Conservation (phyloP, 345 rosid species). For the Iberis pinnata region DNA sequence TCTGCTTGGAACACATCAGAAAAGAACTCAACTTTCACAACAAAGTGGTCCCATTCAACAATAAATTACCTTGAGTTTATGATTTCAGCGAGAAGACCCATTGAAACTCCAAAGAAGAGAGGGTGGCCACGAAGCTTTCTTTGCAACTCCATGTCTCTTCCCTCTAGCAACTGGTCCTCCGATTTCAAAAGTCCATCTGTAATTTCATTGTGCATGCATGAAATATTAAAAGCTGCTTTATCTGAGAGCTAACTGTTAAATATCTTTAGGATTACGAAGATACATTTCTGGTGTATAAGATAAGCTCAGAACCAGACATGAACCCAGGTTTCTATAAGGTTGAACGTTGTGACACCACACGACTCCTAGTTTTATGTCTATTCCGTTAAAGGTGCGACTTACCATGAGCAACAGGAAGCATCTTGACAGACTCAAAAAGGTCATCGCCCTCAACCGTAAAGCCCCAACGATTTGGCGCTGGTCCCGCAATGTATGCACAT, state of each 20-base stretch:
- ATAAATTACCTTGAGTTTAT: slow-evolving; percentile 82
- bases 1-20: too few relatives aligned
- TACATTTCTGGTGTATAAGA: slow-evolving; percentile 3
- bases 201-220: slow-evolving; percentile 27
- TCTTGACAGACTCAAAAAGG: slow-evolving; percentile 53
- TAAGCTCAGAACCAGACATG: slow-evolving; percentile 15
- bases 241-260: slow-evolving; percentile 4
- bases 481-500: slow-evolving; percentile 98
- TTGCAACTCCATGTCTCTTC: slow-evolving; percentile 36
- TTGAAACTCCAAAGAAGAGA: slow-evolving; percentile 82
- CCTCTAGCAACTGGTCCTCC: slow-evolving; percentile 34
- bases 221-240: slow-evolving; percentile 12
- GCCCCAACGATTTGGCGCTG: slow-evolving; percentile 99
- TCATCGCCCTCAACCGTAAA: slow-evolving; percentile 77
- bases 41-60: slow-evolving; percentile 2
- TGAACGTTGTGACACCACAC: neutral
- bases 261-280: neutral
- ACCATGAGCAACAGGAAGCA: slow-evolving; percentile 48
- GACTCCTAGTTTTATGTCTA: neutral
- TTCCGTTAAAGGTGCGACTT: slow-evolving; percentile 24
- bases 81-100: slow-evolving; percentile 94
- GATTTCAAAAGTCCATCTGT: slow-evolving; percentile 47
- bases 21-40: slow-evolving; percentile 10
- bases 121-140: slow-evolving; percentile 72
- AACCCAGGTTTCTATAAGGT: slow-evolving; percentile 1